Evolutionary conservation across 2,329 filamentous ascomycete species (phyloP).

Genomic region (Raffaelea deltoideospora): DNA sequence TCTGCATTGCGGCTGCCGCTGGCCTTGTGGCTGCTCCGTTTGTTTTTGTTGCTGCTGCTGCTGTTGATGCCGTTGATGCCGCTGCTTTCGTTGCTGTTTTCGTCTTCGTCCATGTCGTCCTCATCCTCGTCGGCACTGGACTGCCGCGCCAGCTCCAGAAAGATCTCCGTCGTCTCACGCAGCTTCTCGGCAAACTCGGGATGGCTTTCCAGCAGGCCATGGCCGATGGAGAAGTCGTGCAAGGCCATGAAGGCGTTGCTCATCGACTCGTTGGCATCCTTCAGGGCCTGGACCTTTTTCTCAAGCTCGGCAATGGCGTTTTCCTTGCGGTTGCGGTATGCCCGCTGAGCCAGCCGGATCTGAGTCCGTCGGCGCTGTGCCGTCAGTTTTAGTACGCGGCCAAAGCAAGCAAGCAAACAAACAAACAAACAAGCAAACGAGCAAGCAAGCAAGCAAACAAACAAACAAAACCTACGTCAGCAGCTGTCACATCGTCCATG

Average conservation of each 20-base stretch:
- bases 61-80: not conserved
- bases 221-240: conserved; percentile 42
- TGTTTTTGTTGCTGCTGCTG: not conserved
- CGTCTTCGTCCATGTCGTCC: not conserved
- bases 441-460: too few relatives aligned
- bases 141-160: conserved; percentile 38
- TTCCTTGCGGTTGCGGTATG: conserved; percentile 76
- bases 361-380: conserved; percentile 65
- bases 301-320: conserved; percentile 61
- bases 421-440: too few relatives aligned
- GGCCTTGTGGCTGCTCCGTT: too few relatives aligned
- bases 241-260: conserved; percentile 54
- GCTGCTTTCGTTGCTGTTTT: not conserved
- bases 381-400: too few relatives aligned
- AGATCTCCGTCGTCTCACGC: conserved; percentile 38
- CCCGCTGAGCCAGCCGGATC: conserved; percentile 72
- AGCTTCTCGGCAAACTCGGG: conserved; percentile 44
- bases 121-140: conserved; percentile 23
- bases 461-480: conserved; percentile 54
- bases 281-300: conserved; percentile 52
- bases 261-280: conserved; percentile 57
- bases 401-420: too few relatives aligned
- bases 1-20: too few relatives aligned
- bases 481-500: conserved; percentile 61
- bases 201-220: conserved; percentile 40